Base-by-base conservation (phyloP, 2,329 filamentous ascomycete species). In the Chaetomium globosum region DNA sequence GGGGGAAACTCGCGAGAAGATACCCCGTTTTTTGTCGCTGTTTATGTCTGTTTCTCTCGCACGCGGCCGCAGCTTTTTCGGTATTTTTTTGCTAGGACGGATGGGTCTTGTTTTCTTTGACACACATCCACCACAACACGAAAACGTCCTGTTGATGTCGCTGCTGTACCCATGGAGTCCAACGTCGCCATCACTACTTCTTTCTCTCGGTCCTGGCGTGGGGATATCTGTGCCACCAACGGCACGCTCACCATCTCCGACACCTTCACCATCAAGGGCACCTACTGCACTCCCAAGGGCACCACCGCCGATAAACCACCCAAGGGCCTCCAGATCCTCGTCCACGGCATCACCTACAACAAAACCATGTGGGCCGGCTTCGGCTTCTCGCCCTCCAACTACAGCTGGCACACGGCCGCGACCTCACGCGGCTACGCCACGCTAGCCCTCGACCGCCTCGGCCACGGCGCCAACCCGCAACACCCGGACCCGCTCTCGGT, bases 321-420 rank as follows among this genome's bases (percentile, higher is more conserved):
- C 8, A 52, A 57, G 16, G 46, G 46, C 49, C 63, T 70, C 6
- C 21, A 70, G 23, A 56, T 70, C 36, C 55, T 70, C n/a, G 54
- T 70, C 46, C 67, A 70, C 31, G 68, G 68, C 46, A 63, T 66
- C 49, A 69, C 61, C 23, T 68, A 69, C 61, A 66, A 66, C 61
- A 66, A 68, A 43, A 46, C 51, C 5, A 66, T 66, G 36, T 70
- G 68, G 68, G 59, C 63, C 3, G 65, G 67, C 13, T 26, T 36
- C 23, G 68, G 67, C 2, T 67, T 67, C 49, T 10, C 53, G 51
- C 36, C 23, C 48, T 26, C 46, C 39, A 10, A 52, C 12, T 69
- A 69, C 53, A 48, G 68, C 60, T 70, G 67, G 67, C 63, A 67
- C 28, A 9, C 33, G 8, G 57, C 33, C 16, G 68, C 67, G 23